phyloP scores from a whole-genome alignment of 805 yeast genomes.

The Schwanniomyces vanrijiae region DNA sequence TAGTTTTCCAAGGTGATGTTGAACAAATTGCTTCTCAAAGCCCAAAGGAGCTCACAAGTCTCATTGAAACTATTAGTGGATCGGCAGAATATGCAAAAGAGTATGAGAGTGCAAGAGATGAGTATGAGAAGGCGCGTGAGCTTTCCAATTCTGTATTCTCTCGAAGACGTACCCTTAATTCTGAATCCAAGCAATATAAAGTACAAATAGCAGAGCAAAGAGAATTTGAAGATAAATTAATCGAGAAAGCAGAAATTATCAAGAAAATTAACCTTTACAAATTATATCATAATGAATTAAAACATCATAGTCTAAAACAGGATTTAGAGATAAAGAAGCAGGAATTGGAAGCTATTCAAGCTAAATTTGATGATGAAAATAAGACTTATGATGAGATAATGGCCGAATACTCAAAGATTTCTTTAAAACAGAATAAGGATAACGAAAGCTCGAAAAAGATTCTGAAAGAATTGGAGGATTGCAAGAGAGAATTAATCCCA shows the following conservation, averaged over 20 bases:
- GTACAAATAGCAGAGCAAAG: conserved; percentile 75
- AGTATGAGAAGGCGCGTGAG: conserved; percentile 65
- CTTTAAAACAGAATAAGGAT: conserved; percentile 41
- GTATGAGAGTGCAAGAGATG: conserved; percentile 63
- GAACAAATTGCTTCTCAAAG: conserved; percentile 90
- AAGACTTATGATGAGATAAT: conserved; percentile 23
- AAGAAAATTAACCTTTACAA: conserved; percentile 58
- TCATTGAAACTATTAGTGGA: conserved; percentile 84
- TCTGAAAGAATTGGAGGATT: conserved; percentile 41
- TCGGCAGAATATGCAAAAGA: conserved; percentile 66
- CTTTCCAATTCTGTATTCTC: conserved; percentile 63
- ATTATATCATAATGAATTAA: conserved; percentile 57
- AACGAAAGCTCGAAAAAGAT: conserved; percentile 36
- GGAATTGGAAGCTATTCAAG: conserved; percentile 34
- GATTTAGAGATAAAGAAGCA: conserved; percentile 36
- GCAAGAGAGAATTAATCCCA: conserved; percentile 57
- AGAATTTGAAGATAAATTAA: conserved; percentile 55
- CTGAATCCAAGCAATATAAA: conserved; percentile 75
- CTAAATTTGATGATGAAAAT: conserved; percentile 25
- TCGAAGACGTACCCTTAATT: conserved; percentile 64
- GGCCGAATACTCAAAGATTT: conserved; percentile 47
- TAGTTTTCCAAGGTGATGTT: conserved; percentile 96
- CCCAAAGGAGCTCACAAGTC: conserved; percentile 65
- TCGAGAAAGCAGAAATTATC: conserved; percentile 48
- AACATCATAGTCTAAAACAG: conserved; percentile 32